Evolutionary conservation across 2,329 filamentous ascomycete genomes (phyloP).

Genomic region (Phyllosticta capitalensis): DNA sequence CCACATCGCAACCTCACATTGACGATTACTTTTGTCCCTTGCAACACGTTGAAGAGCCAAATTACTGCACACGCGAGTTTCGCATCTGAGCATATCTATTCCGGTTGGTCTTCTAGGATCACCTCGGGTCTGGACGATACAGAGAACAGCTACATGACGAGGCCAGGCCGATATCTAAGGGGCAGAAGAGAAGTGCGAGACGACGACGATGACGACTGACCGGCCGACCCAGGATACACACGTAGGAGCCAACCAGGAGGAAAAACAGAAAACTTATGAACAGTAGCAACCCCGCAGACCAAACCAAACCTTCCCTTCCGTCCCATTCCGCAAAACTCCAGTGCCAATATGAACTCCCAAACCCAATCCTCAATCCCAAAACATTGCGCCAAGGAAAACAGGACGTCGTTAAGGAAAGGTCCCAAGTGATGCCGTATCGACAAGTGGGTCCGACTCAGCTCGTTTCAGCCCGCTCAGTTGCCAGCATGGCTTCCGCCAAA

Average conservation of each 20-base stretch:
- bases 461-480: not conserved
- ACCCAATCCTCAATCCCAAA: not conserved
- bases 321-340: not conserved
- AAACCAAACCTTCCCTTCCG: not conserved
- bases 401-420: not conserved
- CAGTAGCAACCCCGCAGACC: not conserved
- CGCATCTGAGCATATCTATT: not conserved
- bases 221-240: no score
- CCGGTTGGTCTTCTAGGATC: no score
- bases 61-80: not conserved
- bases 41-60: not conserved
- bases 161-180: no score
- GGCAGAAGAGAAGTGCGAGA: no score
- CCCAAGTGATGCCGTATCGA: not conserved
- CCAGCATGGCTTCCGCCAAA: slow-evolving; percentile 16
- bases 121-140: not conserved
- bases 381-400: not conserved
- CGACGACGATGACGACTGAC: no score
- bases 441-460: no score
- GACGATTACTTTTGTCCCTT: no score
- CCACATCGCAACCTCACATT: no score
- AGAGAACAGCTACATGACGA: not conserved
- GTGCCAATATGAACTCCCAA: not conserved
- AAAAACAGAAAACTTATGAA: not conserved
- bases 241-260: no score